A percentile compares a stretch with the other conserved stretches of the same genome.
phyloP scores from a whole-genome alignment of 225 moss, liverwort and hornwort genomes.

The Antitrichia curtipendula region DNA sequence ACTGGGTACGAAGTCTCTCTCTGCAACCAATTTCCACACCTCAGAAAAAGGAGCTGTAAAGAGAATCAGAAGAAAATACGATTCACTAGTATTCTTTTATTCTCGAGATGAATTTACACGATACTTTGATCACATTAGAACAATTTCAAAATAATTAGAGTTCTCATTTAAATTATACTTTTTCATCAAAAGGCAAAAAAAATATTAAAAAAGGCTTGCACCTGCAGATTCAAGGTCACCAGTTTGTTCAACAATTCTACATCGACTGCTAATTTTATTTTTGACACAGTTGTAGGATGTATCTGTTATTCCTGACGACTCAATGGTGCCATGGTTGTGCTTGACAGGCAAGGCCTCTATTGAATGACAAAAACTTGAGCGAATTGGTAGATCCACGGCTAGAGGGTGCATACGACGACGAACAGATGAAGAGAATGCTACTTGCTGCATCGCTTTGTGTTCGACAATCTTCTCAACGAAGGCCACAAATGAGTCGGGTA shows the following conservation, averaged over 20 bases:
- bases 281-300: background rate
- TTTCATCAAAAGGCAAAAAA: background rate
- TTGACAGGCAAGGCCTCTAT: slow-evolving; percentile 36
- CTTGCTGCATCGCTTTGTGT: slow-evolving; percentile 43
- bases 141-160: background rate
- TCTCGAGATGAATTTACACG: background rate
- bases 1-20: slow-evolving; percentile 21
- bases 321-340: background rate
- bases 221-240: background rate
- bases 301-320: background rate
- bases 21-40: background rate
- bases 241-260: background rate
- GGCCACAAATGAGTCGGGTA: slow-evolving; percentile 39
- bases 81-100: background rate
- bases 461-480: slow-evolving; percentile 21
- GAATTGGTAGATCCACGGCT: slow-evolving; percentile 35
- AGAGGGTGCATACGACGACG: slow-evolving; percentile 12
- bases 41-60: background rate
- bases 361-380: slow-evolving; percentile 10
- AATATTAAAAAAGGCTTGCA: background rate
- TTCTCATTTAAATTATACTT: background rate
- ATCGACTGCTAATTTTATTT: too few species aligned
- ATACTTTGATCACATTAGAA: background rate
- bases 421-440: slow-evolving; percentile 28
- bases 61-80: background rate